A percentile compares a stretch with the other conserved stretches of the same genome.
Conservation (phyloP, 1,139 yeast genomes). For the Suhomyces yuchorum region DNA sequence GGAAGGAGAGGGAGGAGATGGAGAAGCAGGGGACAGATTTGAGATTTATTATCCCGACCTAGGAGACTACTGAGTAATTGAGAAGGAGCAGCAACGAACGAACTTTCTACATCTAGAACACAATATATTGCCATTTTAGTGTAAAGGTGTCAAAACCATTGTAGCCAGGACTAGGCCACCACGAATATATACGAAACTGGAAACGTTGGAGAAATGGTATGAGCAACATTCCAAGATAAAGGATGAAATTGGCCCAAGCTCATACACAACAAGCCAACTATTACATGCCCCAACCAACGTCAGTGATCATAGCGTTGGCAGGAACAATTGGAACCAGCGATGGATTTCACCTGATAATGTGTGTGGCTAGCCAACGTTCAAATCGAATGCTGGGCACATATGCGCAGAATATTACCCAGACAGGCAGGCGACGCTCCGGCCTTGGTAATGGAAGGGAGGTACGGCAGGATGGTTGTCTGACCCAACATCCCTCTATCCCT, state of each 20-base stretch:
- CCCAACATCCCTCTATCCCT: too few relatives aligned
- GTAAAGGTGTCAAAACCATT: background rate
- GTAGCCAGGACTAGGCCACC: background rate
- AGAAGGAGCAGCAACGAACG: background rate
- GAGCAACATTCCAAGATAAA: background rate
- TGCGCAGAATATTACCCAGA: background rate
- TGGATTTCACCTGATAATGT: background rate
- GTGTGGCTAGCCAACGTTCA: background rate
- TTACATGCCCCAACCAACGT: background rate
- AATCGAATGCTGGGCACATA: background rate
- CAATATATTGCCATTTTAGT: background rate
- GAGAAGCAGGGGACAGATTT: constrained; percentile 30
- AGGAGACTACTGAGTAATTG: constrained; percentile 26
- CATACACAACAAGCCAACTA: background rate
- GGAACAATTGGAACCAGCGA: background rate
- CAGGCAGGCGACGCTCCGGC: background rate
- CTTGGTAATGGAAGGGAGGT: background rate
- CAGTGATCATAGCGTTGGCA: background rate
- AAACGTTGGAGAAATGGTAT: background rate
- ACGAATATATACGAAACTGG: background rate
- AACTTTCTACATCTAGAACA: background rate
- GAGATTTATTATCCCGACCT: constrained; percentile 70
- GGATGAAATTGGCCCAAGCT: background rate
- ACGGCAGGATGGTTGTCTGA: too few relatives aligned
- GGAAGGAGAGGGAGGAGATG: constrained; percentile 32